Evolutionary conservation across 768 basidiomycete genomes (phyloP), one percentile per base, ranked within the genome.

Genomic region (Tephrocybe rancida): DNA sequence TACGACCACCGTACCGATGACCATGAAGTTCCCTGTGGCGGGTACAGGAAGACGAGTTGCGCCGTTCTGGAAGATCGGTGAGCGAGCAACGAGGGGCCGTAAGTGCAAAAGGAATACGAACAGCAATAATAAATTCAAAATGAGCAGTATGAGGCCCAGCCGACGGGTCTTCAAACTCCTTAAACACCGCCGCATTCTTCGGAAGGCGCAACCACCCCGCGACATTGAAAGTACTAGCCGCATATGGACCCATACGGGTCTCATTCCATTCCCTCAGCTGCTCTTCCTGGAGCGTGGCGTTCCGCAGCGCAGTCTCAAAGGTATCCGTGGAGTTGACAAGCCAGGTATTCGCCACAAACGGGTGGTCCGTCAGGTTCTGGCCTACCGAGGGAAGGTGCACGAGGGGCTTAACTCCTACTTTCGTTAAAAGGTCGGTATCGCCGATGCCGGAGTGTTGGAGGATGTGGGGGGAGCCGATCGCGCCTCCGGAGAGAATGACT

Each of bases 401-500:
- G n/a, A 64, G 58, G 3, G 66, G 55, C 16, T 55, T 51, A 35
- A 70, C 57, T 0, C 63, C 61, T 24, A 62, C 32, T 24, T 45
- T 22, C 18, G 55, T 35, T 2, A 68, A 57, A 14, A 55, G 55
- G 4, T 38, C 32, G 0, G 51, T 19, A 29, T 67, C 59, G 6
- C 70, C 70, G 44, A 72, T 70, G 19, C 69, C 69, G 1, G 69
- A 70, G 18, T 62, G 55, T 42, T 66, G 58, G 11, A 70, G 62
- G 24, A 70, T 61, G 19, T 63, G 65, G 6, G 69, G 67, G 0
- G 67, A 67, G 29, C 67, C 68, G 24, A 70, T 55, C 21, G 66
- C 62, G 1, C 71, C 71, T 11, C 62, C 64, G 10, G 71, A 70
- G 3, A 72, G 49, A 27, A 72, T 67, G n/a, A 72, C 63, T 54